Evolutionary conservation across 2,329 filamentous ascomycete species (phyloP), one percentile per base, ranked within the genome.

Genomic region (Ascochyta clinopodiicola): DNA sequence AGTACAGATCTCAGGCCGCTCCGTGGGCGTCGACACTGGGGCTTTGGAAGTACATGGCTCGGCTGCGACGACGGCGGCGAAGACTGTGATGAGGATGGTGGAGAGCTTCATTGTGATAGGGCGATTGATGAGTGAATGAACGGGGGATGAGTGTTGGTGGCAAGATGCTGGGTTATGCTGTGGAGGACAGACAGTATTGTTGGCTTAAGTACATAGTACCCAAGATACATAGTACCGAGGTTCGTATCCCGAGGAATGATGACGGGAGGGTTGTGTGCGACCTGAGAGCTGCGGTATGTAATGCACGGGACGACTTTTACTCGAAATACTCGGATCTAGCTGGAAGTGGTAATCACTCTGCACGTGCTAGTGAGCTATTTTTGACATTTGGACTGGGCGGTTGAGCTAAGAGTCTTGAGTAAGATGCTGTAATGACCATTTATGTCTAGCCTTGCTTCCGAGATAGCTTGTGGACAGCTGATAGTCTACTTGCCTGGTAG

Each of bases 401-500:
- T 24, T 22, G n/a, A 17, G 36, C n/a, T 4, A 21, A 22, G 19
- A 22, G 6, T 31, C 13, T 22, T 19, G 17, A 21, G 9, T 24
- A 15, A 4, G n/a, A 8, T 44, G 36, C 25, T 44, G 29, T 22
- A 3, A 24, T 42, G 12, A 13, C 19, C n/a, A 9, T 22, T 34
- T 2, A 6, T n/a, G 15, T 3, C 9, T 19, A 38, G 19, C 21
- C 13, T 13, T 31, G 15, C 36, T 9, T 38, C 36, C 2, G 8
- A 6, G n/a, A 17, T 35, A 17, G 15, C 8, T 35, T 35, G 7
- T 9, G 5, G 8, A 8, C 2, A 6, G 19, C 2, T 6, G 7
- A 24, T 21, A 6, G 24, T 35, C 36, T 52, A 51, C 15, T 54
- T 35, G 13, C 32, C 40, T 32, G 72, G 72, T 7, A 76, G 57